Percentiles rank a stretch among this genome's conserved stretches.
These are phyloP conservation scores for Saccharomyces mikatae DNA, from an alignment of 805 yeast species.

Conservation along the genomic window DNA sequence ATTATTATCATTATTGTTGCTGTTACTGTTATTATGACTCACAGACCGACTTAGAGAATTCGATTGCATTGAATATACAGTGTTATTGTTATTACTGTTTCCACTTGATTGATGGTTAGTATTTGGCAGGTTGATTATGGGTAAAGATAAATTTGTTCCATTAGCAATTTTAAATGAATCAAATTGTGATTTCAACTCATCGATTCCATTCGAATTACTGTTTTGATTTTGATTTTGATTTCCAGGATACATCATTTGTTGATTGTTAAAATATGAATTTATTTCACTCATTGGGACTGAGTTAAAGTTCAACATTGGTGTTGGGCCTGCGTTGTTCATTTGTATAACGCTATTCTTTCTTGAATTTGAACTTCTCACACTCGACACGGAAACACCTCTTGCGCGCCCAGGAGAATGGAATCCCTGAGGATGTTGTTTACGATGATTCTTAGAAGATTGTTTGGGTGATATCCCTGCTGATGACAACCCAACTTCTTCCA, in stretches of 20 bases:
- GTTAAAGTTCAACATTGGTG: slow-evolving; percentile 3
- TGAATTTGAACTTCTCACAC: slow-evolving; percentile 26
- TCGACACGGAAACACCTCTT: slow-evolving; percentile 27
- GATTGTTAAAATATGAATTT: not conserved
- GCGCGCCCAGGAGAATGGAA: slow-evolving; percentile 19
- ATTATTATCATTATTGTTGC: not conserved
- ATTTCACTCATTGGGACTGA: not conserved
- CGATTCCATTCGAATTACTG: slow-evolving; percentile 2
- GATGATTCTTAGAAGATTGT: not conserved
- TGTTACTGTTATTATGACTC: not conserved
- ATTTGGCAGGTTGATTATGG: slow-evolving; percentile 3
- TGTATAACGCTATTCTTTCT: slow-evolving; percentile 14
- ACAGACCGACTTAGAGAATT: not conserved
- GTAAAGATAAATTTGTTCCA: slow-evolving; percentile 26
- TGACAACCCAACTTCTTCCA: slow-evolving; percentile 83
- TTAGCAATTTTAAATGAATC: slow-evolving; percentile 24
- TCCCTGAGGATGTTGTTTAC: slow-evolving; percentile 16
- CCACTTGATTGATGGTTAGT: not conserved
- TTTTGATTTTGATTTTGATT: not conserved
- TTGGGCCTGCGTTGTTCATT: not conserved
- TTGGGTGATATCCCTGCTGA: not conserved
- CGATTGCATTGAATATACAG: not conserved
- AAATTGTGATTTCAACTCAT: slow-evolving; percentile 24
- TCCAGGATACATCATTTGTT: not conserved
- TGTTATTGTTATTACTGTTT: not conserved